Conservation (phyloP, 1,284 basidiomycete genomes). For the Irpex sp. region DNA sequence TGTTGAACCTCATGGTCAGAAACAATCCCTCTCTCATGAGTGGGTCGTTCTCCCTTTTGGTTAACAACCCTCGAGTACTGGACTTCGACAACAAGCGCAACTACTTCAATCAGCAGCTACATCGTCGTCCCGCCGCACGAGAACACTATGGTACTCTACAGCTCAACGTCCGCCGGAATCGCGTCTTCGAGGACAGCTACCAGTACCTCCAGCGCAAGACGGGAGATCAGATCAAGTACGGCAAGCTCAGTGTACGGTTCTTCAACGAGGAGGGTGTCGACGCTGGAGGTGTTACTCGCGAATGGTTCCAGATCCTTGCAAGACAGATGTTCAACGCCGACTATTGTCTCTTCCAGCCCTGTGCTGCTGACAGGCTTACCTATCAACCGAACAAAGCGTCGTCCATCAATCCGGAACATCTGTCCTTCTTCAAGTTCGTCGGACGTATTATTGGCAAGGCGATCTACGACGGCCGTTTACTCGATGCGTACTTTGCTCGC, state of each 20-base stretch:
- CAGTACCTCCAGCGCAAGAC: slow-evolving; percentile 86
- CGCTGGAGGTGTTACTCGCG: slow-evolving; percentile 95
- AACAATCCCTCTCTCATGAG: slow-evolving; percentile 98
- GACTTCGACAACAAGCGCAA: slow-evolving; percentile 99
- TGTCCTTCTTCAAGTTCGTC: slow-evolving; percentile 98
- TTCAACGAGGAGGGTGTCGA: slow-evolving; percentile 98
- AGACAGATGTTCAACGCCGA: slow-evolving; percentile 99
- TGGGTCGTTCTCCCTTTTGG: slow-evolving; percentile 94
- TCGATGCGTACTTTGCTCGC: slow-evolving; percentile 97
- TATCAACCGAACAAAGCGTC: slow-evolving; percentile 98
- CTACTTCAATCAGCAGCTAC: slow-evolving; percentile 96
- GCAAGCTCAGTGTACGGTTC: slow-evolving; percentile 96
- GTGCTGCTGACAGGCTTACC: slow-evolving; percentile 89
- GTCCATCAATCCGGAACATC: slow-evolving; percentile 90
- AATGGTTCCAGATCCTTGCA: slow-evolving; percentile 98
- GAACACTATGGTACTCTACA: slow-evolving; percentile 85
- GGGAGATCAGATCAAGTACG: slow-evolving; percentile 97
- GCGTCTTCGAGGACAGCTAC: slow-evolving; percentile 98
- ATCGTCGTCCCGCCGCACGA: slow-evolving; percentile 76
- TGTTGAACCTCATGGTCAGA: slow-evolving; percentile 96
- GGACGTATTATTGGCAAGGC: slow-evolving; percentile 97
- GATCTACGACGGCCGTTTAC: slow-evolving; percentile 90
- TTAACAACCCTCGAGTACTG: slow-evolving; percentile 94
- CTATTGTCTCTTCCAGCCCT: slow-evolving; percentile 97
- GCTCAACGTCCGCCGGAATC: slow-evolving; percentile 88